Evolutionary conservation across 1,284 basidiomycete species (phyloP).

Genomic region (Marasmius fiardii): DNA sequence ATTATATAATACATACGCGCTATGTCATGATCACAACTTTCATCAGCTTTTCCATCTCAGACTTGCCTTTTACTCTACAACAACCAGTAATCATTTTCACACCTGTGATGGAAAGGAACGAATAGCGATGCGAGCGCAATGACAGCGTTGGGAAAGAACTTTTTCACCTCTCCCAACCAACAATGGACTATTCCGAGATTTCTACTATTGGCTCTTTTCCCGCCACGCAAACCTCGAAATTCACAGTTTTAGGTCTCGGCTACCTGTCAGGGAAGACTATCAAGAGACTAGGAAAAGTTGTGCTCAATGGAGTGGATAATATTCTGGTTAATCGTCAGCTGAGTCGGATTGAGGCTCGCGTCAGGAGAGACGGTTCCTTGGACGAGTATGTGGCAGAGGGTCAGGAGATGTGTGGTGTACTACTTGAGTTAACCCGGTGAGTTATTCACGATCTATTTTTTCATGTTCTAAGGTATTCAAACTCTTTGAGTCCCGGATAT

Average conservation of each 20-base stretch:
- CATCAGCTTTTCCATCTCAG: too few relatives aligned
- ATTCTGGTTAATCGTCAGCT: constrained; percentile 1
- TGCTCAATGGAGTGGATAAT: constrained; percentile 5
- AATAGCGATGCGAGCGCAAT: too few relatives aligned
- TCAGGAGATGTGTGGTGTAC: background rate
- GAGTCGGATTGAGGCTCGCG: background rate
- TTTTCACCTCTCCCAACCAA: too few relatives aligned
- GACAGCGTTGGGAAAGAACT: too few relatives aligned
- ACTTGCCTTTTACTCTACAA: too few relatives aligned
- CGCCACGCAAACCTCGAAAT: constrained; percentile 1
- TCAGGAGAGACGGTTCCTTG: background rate
- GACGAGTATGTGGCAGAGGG: background rate
- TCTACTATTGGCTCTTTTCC: background rate
- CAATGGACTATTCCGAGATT: too few relatives aligned
- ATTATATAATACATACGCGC: too few relatives aligned
- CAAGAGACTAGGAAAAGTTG: constrained; percentile 4
- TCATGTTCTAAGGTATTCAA: background rate
- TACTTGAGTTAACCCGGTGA: constrained; percentile 4
- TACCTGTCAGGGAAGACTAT: constrained; percentile 5
- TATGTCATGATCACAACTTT: too few relatives aligned
- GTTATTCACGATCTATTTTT: background rate
- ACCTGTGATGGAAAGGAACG: too few relatives aligned
- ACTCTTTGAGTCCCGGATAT: background rate
- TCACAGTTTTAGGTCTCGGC: constrained; percentile 4
- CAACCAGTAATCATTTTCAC: too few relatives aligned